Evolutionary conservation across 176 grass and related monocot species (phyloP).

Genomic region (Chrysopogon serrulatus): DNA sequence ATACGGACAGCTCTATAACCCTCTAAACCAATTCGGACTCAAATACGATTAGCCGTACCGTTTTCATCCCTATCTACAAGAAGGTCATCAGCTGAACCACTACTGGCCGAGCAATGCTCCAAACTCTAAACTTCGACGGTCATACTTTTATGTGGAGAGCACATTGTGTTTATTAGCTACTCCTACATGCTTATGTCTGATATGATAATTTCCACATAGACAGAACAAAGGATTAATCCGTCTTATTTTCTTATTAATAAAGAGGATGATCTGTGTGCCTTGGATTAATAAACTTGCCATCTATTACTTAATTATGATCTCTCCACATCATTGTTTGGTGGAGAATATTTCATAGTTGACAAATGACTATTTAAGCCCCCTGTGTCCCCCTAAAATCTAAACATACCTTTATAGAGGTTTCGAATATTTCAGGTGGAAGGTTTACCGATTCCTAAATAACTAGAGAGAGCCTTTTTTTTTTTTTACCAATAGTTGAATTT

Average conservation of each 20-base stretch:
- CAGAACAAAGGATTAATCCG: not conserved
- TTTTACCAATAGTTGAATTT: not conserved
- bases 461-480: not conserved
- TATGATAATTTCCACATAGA: not conserved
- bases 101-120: no score
- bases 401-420: not conserved
- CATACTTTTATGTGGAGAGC: not conserved
- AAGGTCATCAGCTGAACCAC: no score
- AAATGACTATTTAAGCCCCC: not conserved
- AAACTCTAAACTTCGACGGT: no score
- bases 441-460: conserved; percentile 7
- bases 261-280: not conserved
- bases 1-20: no score
- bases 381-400: not conserved
- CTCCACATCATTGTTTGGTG: no score
- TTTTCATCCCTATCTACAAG: no score
- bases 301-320: not conserved
- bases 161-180: conserved; percentile 14
- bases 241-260: not conserved
- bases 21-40: no score
- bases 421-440: conserved; percentile 24
- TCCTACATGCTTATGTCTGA: not conserved
- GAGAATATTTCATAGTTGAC: not conserved
- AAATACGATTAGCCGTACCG: no score
- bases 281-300: not conserved